phyloP scores from a whole-genome alignment of 257 asterid species.

The Rubia yunnanensis region DNA sequence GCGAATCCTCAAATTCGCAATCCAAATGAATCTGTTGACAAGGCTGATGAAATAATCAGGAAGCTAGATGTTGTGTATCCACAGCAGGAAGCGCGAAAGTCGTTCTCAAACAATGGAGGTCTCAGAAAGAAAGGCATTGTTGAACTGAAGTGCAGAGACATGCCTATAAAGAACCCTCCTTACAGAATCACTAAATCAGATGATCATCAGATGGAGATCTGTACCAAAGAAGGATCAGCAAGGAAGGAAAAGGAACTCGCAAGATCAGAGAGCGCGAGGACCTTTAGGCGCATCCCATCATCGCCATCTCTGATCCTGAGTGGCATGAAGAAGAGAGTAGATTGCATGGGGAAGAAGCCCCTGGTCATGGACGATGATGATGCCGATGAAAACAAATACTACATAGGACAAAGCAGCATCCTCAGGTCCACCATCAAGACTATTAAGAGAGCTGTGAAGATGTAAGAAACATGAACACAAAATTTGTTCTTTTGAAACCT shows the following conservation, averaged over 20 bases:
- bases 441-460: slow-evolving; percentile 60
- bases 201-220: slow-evolving; percentile 27
- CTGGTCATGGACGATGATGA: slow-evolving; percentile 47
- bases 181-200: slow-evolving; percentile 28
- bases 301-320: slow-evolving; percentile 81
- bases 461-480: slow-evolving; percentile 22
- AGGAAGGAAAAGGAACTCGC: slow-evolving; percentile 43
- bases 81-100: slow-evolving; percentile 26
- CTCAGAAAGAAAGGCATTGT: slow-evolving; percentile 13
- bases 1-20: slow-evolving; percentile 14
- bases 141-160: slow-evolving; percentile 17
- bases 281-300: slow-evolving; percentile 74
- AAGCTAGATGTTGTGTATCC: slow-evolving; percentile 50
- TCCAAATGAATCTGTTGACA: too few species aligned
- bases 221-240: too few species aligned
- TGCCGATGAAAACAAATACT: slow-evolving; percentile 14
- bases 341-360: slow-evolving; percentile 72
- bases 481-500: slow-evolving; percentile 7
- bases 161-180: slow-evolving; percentile 53
- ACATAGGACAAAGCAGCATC: slow-evolving; percentile 41
- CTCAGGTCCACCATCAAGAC: slow-evolving; percentile 69
- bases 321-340: slow-evolving; percentile 92
- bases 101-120: slow-evolving; percentile 18
- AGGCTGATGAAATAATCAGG: slow-evolving; percentile 31
- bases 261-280: slow-evolving; percentile 79